Base-by-base conservation (phyloP, 2,329 filamentous ascomycete genomes). In the Hymenotorrendiella dingleyae region DNA sequence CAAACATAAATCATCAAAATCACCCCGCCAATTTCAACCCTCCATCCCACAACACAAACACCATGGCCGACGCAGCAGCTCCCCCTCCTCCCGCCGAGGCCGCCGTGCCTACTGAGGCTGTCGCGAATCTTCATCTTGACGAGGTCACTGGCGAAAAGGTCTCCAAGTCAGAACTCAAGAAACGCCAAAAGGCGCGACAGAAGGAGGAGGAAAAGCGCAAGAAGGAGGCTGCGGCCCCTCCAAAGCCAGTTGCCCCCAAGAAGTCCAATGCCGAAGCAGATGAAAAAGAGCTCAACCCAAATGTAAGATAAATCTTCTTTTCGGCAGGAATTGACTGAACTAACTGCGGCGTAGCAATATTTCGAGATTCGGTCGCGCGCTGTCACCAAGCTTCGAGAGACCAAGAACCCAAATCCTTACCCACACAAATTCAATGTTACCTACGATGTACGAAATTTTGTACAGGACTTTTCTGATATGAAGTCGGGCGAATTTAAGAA, bases 401-500 rank as follows among this genome's bases (percentile, higher is more conserved):
- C 78, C 61, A 81, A 84, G 70, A 70, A 80, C 46, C 85, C 86
- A 29, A 85, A 91, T 61, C 86, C 86, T 11, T 95, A 96, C 68
- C 93, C 93, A 6, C 91, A 98, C 82, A 83, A 82, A 75, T 97
- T 95, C 76, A 73, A 90, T 45, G 81, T 87, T 63, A 86, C 83
- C 65, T 89, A 88, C 61, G 85, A 93, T 58, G 73, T 95, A 48
- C 74, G 77, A 60, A 78, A 90, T 55, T 95, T 94, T 64, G 72
- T 85, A 57, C 73, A 82, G 56, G 78, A 94, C 42, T 94, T 86
- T 61, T 78, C 79, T 43, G 71, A 82, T 57, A 78, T 97, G 66
- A 88, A 89, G 76, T 94, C 88, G 52, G 93, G 93, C 58, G 89
- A 98, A 66, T 74, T 79, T 50, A 76, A 80, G 65, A 80, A 84